These are phyloP conservation scores for Baudoinia panamericana DNA, from an alignment of 495 filamentous ascomycete genomes.

Conservation along the genomic window DNA sequence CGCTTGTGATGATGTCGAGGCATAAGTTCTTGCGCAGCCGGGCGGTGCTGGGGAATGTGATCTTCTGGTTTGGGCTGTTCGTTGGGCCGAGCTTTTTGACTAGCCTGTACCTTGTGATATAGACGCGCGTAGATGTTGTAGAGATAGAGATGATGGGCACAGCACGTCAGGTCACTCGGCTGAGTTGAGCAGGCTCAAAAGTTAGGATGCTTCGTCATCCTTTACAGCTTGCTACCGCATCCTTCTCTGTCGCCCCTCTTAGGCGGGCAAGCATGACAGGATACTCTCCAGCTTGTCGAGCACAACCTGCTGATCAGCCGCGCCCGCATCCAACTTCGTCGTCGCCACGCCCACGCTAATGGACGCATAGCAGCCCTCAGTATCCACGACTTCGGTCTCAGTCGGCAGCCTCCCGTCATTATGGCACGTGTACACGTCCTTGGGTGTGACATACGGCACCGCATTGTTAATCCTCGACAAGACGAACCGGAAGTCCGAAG, in stretches of 20 bases:
- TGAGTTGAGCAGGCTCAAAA: too few relatives aligned
- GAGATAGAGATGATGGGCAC: slow-evolving; percentile 1
- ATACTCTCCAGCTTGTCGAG: slow-evolving; percentile 41
- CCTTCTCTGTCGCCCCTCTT: too few relatives aligned
- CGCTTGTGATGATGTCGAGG: slow-evolving; percentile 49
- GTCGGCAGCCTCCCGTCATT: slow-evolving; percentile 40
- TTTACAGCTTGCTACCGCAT: too few relatives aligned
- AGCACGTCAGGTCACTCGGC: too few relatives aligned
- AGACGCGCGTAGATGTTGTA: slow-evolving; percentile 9
- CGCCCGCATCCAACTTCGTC: slow-evolving; percentile 44
- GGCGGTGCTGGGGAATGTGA: slow-evolving; percentile 50
- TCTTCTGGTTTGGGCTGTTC: slow-evolving; percentile 65
- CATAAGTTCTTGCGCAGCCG: slow-evolving; percentile 47
- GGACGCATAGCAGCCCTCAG: slow-evolving; percentile 43
- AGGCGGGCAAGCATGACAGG: slow-evolving; percentile 38
- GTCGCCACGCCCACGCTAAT: slow-evolving; percentile 49
- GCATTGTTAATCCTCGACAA: slow-evolving; percentile 45
- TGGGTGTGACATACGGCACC: slow-evolving; percentile 34
- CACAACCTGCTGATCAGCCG: slow-evolving; percentile 42
- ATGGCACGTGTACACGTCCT: slow-evolving; percentile 46
- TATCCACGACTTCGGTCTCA: slow-evolving; percentile 37
- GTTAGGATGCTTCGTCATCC: too few relatives aligned
- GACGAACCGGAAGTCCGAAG: slow-evolving; percentile 45
- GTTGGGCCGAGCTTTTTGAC: slow-evolving; percentile 59
- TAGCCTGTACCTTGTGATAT: slow-evolving; percentile 57